Percentiles rank a stretch among this genome's conserved stretches.
Evolutionary conservation across 2,329 filamentous ascomycete genomes (phyloP).

Genomic region (Neofusicoccum umdonicola): DNA sequence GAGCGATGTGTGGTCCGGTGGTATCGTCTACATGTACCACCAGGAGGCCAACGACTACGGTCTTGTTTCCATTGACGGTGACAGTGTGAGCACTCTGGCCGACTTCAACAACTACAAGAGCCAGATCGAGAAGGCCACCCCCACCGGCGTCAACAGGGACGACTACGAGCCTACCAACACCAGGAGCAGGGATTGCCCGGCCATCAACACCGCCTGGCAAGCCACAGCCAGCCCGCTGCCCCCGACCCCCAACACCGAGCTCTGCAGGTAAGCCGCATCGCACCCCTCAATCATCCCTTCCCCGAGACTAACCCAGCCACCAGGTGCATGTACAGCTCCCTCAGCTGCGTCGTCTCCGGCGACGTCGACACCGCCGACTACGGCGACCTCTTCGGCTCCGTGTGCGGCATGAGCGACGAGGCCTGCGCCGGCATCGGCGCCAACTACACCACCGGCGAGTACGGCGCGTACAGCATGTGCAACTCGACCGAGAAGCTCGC

Average conservation of each 20-base stretch:
- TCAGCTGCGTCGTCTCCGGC: constrained; percentile 67
- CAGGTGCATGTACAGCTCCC: constrained; percentile 72
- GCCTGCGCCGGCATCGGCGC: constrained; percentile 67
- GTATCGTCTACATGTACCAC: constrained; percentile 99
- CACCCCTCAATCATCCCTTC: too few species aligned
- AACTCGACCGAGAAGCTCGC: constrained; percentile 66
- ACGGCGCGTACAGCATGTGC: constrained; percentile 80
- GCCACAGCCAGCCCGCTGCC: constrained; percentile 68
- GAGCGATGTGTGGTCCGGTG: constrained; percentile 85
- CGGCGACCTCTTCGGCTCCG: constrained; percentile 67
- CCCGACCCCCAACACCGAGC: constrained; percentile 71
- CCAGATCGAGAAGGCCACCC: constrained; percentile 66
- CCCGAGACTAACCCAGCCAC: too few species aligned
- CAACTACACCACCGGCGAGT: constrained; percentile 66
- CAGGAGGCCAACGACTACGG: constrained; percentile 88
- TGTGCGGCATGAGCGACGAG: constrained; percentile 60
- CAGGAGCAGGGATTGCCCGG: constrained; percentile 68
- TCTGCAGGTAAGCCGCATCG: constrained; percentile 56
- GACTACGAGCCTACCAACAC: constrained; percentile 75
- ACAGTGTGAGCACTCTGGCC: constrained; percentile 62
- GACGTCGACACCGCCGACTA: constrained; percentile 58
- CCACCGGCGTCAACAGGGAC: constrained; percentile 63
- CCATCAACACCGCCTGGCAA: constrained; percentile 63
- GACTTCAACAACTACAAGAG: constrained; percentile 74
- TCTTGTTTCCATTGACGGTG: constrained; percentile 63